Evolutionary conservation across 352 stramenopile species (phyloP).

Genomic region (Blastocystis sp.): DNA sequence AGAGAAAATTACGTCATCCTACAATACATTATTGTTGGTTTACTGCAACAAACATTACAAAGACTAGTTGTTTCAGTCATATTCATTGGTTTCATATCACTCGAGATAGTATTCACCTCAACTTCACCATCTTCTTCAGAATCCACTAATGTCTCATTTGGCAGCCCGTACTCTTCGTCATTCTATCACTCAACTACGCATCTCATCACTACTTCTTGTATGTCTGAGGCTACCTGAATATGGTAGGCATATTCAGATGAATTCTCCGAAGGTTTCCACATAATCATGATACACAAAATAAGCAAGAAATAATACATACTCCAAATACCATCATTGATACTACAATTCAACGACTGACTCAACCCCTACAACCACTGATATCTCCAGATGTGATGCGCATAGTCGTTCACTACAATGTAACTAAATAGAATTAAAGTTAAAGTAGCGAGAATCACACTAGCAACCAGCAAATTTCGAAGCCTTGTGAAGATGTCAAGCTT

Average conservation of each 20-base stretch:
- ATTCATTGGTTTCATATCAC: constrained; percentile 62
- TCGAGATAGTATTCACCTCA: constrained; percentile 27
- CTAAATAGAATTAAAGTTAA: constrained; percentile 45
- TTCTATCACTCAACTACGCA: neutral
- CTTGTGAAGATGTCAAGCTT: constrained; percentile 54
- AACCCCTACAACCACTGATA: constrained; percentile 59
- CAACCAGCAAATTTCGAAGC: constrained; percentile 43
- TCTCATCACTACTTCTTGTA: neutral
- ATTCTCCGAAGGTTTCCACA: constrained; percentile 62
- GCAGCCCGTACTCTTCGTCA: constrained; percentile 54
- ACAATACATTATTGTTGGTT: neutral
- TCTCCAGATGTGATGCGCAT: constrained; percentile 19
- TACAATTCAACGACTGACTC: neutral
- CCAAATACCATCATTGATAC: constrained; percentile 61
- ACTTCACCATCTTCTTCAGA: constrained; percentile 33
- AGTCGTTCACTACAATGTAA: constrained; percentile 39
- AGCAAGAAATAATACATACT: constrained; percentile 59
- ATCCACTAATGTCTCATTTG: constrained; percentile 33
- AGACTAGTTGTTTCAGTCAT: neutral
- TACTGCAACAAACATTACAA: constrained; percentile 7
- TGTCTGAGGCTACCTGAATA: constrained; percentile 33
- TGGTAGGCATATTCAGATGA: constrained; percentile 56
- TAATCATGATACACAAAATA: constrained; percentile 57
- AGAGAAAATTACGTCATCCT: constrained; percentile 58
- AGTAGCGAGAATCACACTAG: constrained; percentile 37